Evolutionary conservation across 169 alveolate genomes (phyloP), one percentile per base, ranked within the genome.

Genomic region (Plasmodium knowlesi): DNA sequence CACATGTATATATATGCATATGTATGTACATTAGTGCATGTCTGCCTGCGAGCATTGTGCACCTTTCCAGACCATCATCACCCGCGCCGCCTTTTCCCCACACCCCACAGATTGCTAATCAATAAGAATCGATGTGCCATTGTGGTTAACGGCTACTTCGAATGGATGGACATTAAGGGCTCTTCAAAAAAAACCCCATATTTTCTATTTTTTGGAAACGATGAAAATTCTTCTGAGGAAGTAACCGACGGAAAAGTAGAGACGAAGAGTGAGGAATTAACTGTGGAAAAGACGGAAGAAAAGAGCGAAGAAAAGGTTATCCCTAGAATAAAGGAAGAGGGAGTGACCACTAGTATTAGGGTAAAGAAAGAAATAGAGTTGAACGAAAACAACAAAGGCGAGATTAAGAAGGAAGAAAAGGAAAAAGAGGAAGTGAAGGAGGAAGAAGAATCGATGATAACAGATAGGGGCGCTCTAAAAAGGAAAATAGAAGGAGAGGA

Each of bases 51-150:
- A 16, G 16, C 30, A 80, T 41, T 46, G 57, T 10, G 57, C 57
- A 46, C 57, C n/a, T 46, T 1, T 12, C 57, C n/a, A 2, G 4
- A n/a, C n/a, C 57, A 46, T 46, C n/a, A 46, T n/a, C 57, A 46
- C 1, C 57, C 3, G 4, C 19, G 30, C 16, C 53, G 46, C 50
- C 25, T 37, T 73, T 71, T 70, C 71, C 25, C 37, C 57, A 41
- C 53, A 19, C 14, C 76, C 10, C 37, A 10, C 28, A 84, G 92
- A n/a, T 32, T 71, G 19, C 78, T 84, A 43, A 71, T 84, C 74
- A 84, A 84, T 84, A 84, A 84, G 78, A 84, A 84, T 54, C 72
- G 84, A 84, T 84, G 83, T 22, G 92, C 92, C 10, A 43, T 84
- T 61, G 54, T 84, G 53, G 83, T 84, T 43, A 84, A 84, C 76